Base-by-base conservation (phyloP, 176 grass and related monocot genomes). In the Pontederia paniculata region DNA sequence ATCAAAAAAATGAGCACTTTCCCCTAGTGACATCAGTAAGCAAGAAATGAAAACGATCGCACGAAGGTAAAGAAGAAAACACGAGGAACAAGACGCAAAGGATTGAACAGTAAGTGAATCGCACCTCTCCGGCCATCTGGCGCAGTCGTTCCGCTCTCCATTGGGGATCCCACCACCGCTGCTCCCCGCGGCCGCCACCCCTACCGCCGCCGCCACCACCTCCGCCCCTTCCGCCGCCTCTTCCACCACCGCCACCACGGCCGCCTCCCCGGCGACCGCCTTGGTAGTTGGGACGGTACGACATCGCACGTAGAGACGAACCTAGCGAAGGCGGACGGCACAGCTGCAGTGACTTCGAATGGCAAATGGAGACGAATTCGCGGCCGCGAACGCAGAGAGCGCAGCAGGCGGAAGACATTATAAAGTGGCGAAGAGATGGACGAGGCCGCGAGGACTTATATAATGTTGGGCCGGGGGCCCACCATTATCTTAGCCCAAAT, bases 81-180 rank as follows among this genome's bases (percentile, higher is more conserved):
- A 9, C 22, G 37, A 68, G 45, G 44, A 8, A 13, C 0, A 45
- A 19, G 12, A 65, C 50, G 22, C 9, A 13, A 23, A 17, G 47
- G 20, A n/a, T 23, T 21, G 12, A 50, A 10, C 13, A 9, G 18
- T 50, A 20, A 14, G 16, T 3, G 47, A 18, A 45, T 57, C 62
- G 63, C 50, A 96, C 91, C 74, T 89, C 74, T 10, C 63, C 60
- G 15, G 57, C 76, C 74, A 89, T 89, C 76, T 96, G 85, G 41
- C 74, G 79, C n/a, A 96, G 90, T 16, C 85, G 78, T 70, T 89
- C 82, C 61, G 82, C 89, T 17, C 89, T 79, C 89, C 81, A 88
- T 63, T 88, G 77, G 0, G 89, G 80, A 41, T 94, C 89, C 89
- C 89, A 94, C 89, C 89, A 94, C 68, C 84, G 78, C 72, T 94